Evolutionary conservation across 257 asterid genomes (phyloP), one percentile per base, ranked within the genome.

Genomic region (Lithospermum erythrorhizon): DNA sequence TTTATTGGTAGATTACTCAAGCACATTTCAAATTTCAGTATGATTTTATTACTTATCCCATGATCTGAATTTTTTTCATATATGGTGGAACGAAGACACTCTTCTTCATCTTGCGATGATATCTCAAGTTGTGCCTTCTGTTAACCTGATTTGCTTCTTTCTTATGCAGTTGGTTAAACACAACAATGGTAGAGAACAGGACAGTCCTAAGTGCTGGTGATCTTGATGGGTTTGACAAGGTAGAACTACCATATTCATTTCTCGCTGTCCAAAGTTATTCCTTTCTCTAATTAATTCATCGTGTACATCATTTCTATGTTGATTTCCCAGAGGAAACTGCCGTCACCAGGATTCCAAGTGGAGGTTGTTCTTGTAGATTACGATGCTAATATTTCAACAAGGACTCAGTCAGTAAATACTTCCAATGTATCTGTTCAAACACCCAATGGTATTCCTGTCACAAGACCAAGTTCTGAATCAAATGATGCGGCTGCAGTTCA

Each of bases 211-310:
- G 63, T 76, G 81, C 87, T 48, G 67, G 80, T 56, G 99, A 89
- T 63, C 96, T 93, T 21, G 99, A 89, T 79, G 97, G 99, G 53
- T 93, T 93, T 55, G 97, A 93, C 87, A 93, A 93, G 97, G 99
- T 93, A 81, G 11, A 23, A 10, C 3, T 56, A 32, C n/a, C 24
- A 41, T 41, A 41, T 11, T 11, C 14, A 14, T 13, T 13, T 14
- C 41, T 23, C 45, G 19, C 32, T 64, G 19, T 25, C 49, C 49
- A 41, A 41, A 14, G 15, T 13, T 1, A 13, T 41, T 41, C 3
- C 17, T 41, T 41, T 41, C 17, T 41, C 18, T 41, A 41, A 27
- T 1, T 13, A 11, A 41, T 41, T 41, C 16, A 41, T 1, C 49
- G 18, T 41, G 49, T 18, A 41, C 49, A 41, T 41, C 0, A 41